Base-by-base conservation (phyloP, 352 stramenopile genomes). In the Pythium rishiriense region DNA sequence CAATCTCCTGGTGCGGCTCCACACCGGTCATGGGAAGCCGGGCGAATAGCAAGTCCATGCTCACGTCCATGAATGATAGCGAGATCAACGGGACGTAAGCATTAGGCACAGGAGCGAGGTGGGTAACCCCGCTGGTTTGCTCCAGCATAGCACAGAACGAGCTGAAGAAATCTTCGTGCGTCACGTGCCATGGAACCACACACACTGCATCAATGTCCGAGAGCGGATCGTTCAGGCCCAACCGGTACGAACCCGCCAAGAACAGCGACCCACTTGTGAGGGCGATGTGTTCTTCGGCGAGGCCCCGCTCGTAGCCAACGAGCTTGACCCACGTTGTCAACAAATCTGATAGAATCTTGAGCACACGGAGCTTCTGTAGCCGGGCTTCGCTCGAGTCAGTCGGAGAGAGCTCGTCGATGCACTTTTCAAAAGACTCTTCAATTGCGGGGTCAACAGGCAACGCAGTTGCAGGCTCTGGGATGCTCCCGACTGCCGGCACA, bases 51-150 rank as follows among this genome's bases (percentile, higher is more conserved):
- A 98, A 60, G 70, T 98, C 94, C 70, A 98, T 88, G 39, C 86
- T 85, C 48, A 98, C 83, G 22, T 76, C 81, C 37, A 96, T 72
- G 37, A 97, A 90, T 15, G 76, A 85, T 47, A 98, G 79, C 56
- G 96, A 97, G 58, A 98, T 91, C 17, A 98, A 75, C 4, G 94
- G 93, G 19, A 96, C 96, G 60, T 97, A 99, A 10, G 96, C 96
- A 39, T 91, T 89, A 4, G 84, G 82, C 45, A 97, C 83, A 7
- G 88, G 81, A 6, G 81, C 80, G 19, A 97, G 65, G n/a, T 88
- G 74, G n/a, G 80, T 83, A 1, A 96, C 86, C 12, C 80, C 75
- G 11, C 64, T 58, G 63, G 87, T 74, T 49, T 83, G 73, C 75
- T 86, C 70, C 72, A 96, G 63, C 66, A 87, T 35, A 24, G 67